Conservation (phyloP, 139 green algal species). For the Chlamydomonas sphaeroides region DNA sequence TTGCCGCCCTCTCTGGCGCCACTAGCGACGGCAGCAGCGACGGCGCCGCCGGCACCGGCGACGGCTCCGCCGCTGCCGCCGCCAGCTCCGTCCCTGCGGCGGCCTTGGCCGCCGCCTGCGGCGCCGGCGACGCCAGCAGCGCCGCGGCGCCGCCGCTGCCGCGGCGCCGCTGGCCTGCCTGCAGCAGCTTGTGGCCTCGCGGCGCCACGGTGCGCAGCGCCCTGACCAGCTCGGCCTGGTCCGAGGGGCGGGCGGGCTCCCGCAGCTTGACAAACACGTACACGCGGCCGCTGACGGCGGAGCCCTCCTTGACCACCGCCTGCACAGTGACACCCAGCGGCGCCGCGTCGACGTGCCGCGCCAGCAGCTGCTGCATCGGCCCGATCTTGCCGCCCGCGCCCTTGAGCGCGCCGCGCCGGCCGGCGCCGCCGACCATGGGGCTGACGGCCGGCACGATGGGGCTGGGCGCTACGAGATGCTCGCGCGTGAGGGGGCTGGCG, state of each 20-base stretch:
- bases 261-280: constrained; percentile 15
- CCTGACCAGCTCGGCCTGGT: constrained; percentile 12
- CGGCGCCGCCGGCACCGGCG: no score
- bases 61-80: no score
- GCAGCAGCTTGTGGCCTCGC: neutral
- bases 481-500: no score
- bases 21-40: no score
- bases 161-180: no score
- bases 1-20: no score
- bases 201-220: constrained; percentile 13
- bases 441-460: no score
- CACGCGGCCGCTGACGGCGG: neutral
- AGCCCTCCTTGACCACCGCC: constrained; percentile 30
- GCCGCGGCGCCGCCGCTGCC: no score
- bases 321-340: constrained; percentile 21
- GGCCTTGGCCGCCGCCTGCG: no score
- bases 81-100: no score
- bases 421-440: neutral
- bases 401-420: constrained; percentile 6
- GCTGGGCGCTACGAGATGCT: no score
- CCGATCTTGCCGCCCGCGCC: neutral
- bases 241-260: neutral
- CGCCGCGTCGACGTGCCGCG: neutral
- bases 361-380: neutral
- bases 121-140: no score